Evolutionary conservation across 345 rosid species (phyloP).

Genomic region (Geranium rotundifolium): DNA sequence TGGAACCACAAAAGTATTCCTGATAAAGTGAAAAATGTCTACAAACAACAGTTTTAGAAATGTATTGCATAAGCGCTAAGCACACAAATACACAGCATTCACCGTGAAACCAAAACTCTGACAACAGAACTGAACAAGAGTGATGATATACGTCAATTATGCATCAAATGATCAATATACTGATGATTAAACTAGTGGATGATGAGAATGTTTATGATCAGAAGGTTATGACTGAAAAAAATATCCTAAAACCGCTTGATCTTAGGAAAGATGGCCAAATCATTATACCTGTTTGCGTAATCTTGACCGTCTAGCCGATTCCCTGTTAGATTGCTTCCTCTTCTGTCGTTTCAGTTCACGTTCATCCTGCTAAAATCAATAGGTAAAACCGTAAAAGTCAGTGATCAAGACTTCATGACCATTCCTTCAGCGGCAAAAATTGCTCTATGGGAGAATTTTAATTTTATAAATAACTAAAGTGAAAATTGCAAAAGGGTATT

Average conservation of each 20-base stretch:
- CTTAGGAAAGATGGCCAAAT: neutral
- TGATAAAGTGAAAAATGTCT: too few species aligned
- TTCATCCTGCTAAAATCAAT: conserved; percentile 47
- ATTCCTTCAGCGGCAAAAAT: neutral
- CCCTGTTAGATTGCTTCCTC: conserved; percentile 95
- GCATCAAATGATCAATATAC: neutral
- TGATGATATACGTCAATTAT: too few species aligned
- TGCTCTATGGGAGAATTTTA: too few species aligned
- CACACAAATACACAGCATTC: neutral
- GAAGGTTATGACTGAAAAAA: neutral
- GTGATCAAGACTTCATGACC: neutral
- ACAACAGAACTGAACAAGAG: neutral
- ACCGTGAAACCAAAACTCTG: neutral
- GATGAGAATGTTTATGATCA: neutral
- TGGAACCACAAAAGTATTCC: too few species aligned
- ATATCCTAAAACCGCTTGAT: too few species aligned
- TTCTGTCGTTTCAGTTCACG: conserved; percentile 87
- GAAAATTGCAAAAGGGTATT: too few species aligned
- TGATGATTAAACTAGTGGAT: neutral
- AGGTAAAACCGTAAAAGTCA: conserved; percentile 5
- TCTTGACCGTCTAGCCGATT: conserved; percentile 95
- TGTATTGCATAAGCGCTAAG: neutral
- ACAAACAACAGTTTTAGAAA: too few species aligned
- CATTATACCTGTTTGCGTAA: conserved; percentile 82
- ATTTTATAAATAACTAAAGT: too few species aligned